These are phyloP conservation scores for Stagonosporopsis tanaceti DNA, from an alignment of 2,329 filamentous ascomycete genomes.

Conservation along the genomic window DNA sequence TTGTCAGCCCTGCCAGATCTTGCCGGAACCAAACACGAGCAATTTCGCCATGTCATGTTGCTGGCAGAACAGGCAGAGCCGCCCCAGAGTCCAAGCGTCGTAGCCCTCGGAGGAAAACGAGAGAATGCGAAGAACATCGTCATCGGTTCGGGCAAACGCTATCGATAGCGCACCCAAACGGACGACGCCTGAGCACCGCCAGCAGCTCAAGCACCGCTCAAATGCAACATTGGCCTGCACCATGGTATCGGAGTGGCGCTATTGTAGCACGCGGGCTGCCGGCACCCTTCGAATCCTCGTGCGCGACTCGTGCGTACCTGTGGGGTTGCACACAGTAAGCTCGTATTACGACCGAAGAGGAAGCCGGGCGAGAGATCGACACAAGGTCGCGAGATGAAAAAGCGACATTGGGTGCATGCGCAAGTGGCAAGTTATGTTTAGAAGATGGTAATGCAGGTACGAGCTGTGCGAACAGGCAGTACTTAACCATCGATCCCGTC, in stretches of 20 bases:
- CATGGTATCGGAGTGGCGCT: constrained; percentile 11
- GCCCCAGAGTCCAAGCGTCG: constrained; percentile 2
- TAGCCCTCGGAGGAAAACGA: constrained; percentile 3
- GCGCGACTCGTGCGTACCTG: constrained; percentile 12
- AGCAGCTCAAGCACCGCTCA: constrained; percentile 3
- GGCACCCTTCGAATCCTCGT: constrained; percentile 9
- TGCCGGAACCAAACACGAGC: constrained; percentile 2
- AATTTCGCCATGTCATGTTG: constrained; percentile 12
- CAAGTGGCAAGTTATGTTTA: constrained; percentile 22
- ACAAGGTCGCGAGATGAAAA: constrained; percentile 17
- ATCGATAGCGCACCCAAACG: constrained; percentile 10
- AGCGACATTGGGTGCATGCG: constrained; percentile 18
- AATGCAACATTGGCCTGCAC: constrained; percentile 17
- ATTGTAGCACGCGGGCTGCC: constrained; percentile 7
- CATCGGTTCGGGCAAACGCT: constrained; percentile 3
- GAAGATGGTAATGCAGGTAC: constrained; percentile 13
- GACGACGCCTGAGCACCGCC: constrained; percentile 1
- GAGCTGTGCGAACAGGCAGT: background rate
- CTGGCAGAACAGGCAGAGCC: background rate
- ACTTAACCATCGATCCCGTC: constrained; percentile 14
- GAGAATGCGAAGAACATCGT: constrained; percentile 1
- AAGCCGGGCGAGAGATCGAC: constrained; percentile 15
- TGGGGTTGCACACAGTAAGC: constrained; percentile 15
- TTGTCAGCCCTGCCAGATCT: background rate
- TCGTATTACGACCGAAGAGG: constrained; percentile 18